These are phyloP conservation scores for Fusarium poae DNA, from an alignment of 2,329 filamentous ascomycete genomes.

Conservation along the genomic window DNA sequence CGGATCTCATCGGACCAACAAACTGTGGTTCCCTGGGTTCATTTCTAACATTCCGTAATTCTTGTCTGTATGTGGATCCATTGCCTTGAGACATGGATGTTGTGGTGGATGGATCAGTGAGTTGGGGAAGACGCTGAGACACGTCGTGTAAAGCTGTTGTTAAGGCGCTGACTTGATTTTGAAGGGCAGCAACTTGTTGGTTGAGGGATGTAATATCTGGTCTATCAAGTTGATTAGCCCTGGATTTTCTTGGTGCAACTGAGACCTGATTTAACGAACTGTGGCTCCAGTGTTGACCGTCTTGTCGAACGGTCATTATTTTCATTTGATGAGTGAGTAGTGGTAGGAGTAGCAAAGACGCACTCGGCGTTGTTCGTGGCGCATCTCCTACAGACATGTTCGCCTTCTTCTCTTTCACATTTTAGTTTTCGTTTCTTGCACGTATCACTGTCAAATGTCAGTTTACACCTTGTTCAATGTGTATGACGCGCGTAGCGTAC, in stretches of 20 bases:
- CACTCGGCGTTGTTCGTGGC: background rate
- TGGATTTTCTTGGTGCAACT: accelerated
- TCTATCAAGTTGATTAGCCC: background rate
- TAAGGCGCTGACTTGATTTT: slow-evolving; percentile 3
- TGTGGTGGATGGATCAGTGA: background rate
- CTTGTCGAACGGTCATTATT: background rate
- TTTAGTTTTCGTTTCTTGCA: slow-evolving; percentile 25
- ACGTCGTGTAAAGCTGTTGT: slow-evolving; percentile 13
- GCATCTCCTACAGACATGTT: slow-evolving; percentile 11
- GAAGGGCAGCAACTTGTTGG: background rate
- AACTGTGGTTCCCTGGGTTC: slow-evolving; percentile 17
- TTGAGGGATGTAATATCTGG: background rate
- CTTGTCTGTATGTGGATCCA: background rate
- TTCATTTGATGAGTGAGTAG: background rate
- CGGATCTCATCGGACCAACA: slow-evolving; percentile 8
- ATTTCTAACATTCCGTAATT: slow-evolving; percentile 7
- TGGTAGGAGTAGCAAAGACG: background rate
- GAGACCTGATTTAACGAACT: background rate
- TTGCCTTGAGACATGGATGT: slow-evolving; percentile 11
- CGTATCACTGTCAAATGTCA: slow-evolving; percentile 7
- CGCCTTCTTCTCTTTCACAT: slow-evolving; percentile 8
- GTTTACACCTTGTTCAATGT: background rate
- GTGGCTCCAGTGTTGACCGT: background rate
- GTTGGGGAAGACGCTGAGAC: slow-evolving; percentile 8
- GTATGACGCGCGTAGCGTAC: background rate